A percentile compares a stretch with the other conserved stretches of the same genome.
Evolutionary conservation across 2,329 filamentous ascomycete species (phyloP).

Genomic region (Cladosporium cucumerinum): DNA sequence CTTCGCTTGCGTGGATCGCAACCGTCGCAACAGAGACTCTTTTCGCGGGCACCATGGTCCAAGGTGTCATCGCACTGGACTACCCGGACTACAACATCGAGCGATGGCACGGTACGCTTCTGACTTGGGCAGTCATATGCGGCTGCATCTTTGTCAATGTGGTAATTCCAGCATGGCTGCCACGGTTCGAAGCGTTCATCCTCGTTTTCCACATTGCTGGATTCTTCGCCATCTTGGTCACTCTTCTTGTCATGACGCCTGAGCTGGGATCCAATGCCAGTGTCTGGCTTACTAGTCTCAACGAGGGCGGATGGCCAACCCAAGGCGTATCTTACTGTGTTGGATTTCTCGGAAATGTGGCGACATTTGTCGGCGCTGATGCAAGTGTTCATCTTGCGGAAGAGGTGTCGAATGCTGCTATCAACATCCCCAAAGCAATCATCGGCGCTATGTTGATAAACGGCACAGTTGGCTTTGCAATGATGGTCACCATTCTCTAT

Average conservation of each 20-base stretch:
- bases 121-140: slow-evolving; percentile 40
- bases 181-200: slow-evolving; percentile 43
- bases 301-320: slow-evolving; percentile 34
- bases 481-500: slow-evolving; percentile 45
- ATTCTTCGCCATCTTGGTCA: slow-evolving; percentile 53
- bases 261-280: slow-evolving; percentile 24
- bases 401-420: slow-evolving; percentile 48
- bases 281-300: slow-evolving; percentile 33
- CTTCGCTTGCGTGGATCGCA: slow-evolving; percentile 43
- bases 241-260: slow-evolving; percentile 37
- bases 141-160: slow-evolving; percentile 46
- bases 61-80: slow-evolving; percentile 40
- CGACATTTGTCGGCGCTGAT: slow-evolving; percentile 40
- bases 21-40: slow-evolving; percentile 43
- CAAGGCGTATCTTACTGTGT: slow-evolving; percentile 36
- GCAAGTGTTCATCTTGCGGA: slow-evolving; percentile 49
- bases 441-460: slow-evolving; percentile 48
- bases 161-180: slow-evolving; percentile 44
- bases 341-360: slow-evolving; percentile 35
- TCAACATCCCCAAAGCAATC: slow-evolving; percentile 49
- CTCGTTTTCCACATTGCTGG: slow-evolving; percentile 50
- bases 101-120: slow-evolving; percentile 41
- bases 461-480: slow-evolving; percentile 46
- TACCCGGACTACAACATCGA: slow-evolving; percentile 36
- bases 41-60: slow-evolving; percentile 42